Conservation (phyloP, 805 yeast genomes). For the Lachancea nothofagi region DNA sequence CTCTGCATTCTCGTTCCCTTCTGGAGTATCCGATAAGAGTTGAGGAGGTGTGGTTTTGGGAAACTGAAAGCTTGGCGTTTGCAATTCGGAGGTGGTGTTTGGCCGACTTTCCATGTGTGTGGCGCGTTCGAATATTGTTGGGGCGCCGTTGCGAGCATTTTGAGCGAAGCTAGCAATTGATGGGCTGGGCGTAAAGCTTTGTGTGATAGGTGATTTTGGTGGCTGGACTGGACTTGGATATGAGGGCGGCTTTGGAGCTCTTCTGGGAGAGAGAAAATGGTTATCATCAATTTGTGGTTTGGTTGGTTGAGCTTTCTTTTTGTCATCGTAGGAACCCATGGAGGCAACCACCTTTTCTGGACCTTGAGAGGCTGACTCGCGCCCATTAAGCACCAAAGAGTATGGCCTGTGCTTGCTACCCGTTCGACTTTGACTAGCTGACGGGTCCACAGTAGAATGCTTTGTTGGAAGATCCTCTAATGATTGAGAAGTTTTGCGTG, state of each 20-base stretch:
- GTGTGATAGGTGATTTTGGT: conserved; percentile 29
- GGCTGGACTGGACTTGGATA: conserved; percentile 40
- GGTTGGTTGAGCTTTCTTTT: conserved; percentile 9
- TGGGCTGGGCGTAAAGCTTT: conserved; percentile 10
- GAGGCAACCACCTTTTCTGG: not conserved
- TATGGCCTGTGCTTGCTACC: conserved; percentile 11
- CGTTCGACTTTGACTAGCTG: conserved; percentile 1
- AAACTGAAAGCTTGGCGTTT: conserved; percentile 7
- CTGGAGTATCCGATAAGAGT: conserved; percentile 8
- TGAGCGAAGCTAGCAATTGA: conserved; percentile 6
- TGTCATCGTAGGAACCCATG: not conserved
- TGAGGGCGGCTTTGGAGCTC: conserved; percentile 65
- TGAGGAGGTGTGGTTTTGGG: conserved; percentile 10
- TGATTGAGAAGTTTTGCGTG: conserved; percentile 6
- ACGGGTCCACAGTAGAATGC: conserved; percentile 10
- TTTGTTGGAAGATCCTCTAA: conserved; percentile 13
- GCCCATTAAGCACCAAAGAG: conserved; percentile 9
- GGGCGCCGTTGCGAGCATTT: conserved; percentile 20
- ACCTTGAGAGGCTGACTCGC: conserved; percentile 6
- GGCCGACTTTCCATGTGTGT: conserved; percentile 5
- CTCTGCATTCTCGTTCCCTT: not conserved
- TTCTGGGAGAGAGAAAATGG: conserved; percentile 60
- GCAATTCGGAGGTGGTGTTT: conserved; percentile 4
- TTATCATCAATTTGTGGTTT: conserved; percentile 22
- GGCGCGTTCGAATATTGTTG: conserved; percentile 26